Evolutionary conservation across 306 rosid genomes (phyloP).

Genomic region (Crotalaria pallida): DNA sequence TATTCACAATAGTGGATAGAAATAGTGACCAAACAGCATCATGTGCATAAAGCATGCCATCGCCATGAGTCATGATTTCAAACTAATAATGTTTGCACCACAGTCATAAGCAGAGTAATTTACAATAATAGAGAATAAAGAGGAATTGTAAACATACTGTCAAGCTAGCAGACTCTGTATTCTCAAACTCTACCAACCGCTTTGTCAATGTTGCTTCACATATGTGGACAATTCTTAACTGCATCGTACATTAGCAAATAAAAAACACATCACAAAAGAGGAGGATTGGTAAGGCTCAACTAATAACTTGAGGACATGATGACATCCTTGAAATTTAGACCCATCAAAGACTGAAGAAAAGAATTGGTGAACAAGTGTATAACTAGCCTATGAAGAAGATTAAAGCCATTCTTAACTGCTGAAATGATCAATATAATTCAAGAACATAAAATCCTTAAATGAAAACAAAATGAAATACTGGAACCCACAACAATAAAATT

Average conservation of each 20-base stretch:
- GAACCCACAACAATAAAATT: neutral
- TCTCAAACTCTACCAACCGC: conserved; percentile 83
- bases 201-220: conserved; percentile 89
- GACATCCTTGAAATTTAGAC: neutral
- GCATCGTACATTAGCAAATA: conserved; percentile 25
- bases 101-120: neutral
- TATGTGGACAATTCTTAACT: conserved; percentile 76
- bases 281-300: neutral
- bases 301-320: neutral
- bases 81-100: neutral
- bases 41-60: neutral
- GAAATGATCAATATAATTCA: neutral
- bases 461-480: neutral
- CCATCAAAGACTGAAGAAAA: neutral
- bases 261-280: neutral
- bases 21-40: neutral
- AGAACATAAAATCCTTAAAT: neutral
- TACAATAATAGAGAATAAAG: neutral
- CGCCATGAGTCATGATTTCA: conserved; percentile 7
- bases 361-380: neutral
- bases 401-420: neutral
- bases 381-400: neutral
- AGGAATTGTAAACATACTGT: conserved; percentile 49
- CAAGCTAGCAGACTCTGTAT: conserved; percentile 81
- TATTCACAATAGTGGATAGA: neutral